These are phyloP conservation scores for Centrapalus pauciflorus DNA, from an alignment of 129 eudicot species.

Conservation along the genomic window DNA sequence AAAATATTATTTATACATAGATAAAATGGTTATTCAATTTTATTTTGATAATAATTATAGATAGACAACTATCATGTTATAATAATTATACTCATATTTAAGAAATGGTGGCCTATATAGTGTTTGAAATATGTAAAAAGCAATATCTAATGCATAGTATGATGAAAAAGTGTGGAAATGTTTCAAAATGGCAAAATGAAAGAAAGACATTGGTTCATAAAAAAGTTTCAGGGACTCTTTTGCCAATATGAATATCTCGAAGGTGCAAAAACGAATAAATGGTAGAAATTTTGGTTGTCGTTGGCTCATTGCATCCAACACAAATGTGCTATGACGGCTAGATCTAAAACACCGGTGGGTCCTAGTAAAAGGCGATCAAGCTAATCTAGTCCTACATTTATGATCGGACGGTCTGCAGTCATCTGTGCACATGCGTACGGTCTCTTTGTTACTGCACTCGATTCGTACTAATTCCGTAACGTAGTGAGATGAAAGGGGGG, in stretches of 20 bases:
- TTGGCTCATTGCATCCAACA: slow-evolving; percentile 15
- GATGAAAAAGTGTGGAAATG: background rate
- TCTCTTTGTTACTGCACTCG: slow-evolving; percentile 4
- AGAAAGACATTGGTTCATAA: too few species aligned
- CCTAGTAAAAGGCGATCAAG: slow-evolving; percentile 15
- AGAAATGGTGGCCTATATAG: background rate
- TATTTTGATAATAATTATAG: too few species aligned
- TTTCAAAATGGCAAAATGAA: background rate
- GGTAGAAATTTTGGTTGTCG: slow-evolving; percentile 1
- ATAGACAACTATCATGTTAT: background rate
- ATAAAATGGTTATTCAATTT: too few species aligned
- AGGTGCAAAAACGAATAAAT: background rate
- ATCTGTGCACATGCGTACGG: background rate
- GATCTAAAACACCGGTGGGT: slow-evolving; percentile 19
- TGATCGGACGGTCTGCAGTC: slow-evolving; percentile 1
- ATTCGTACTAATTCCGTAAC: slow-evolving; percentile 12
- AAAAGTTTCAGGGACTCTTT: background rate
- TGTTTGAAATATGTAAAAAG: background rate
- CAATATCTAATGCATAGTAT: background rate
- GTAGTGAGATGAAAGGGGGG: background rate
- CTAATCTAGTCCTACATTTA: background rate
- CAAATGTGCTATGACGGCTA: slow-evolving; percentile 19
- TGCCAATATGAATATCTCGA: background rate
- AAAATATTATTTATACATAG: too few species aligned
- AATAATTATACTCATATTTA: background rate